Base-by-base conservation (phyloP, 2,329 filamentous ascomycete species). In the Fusarium marasasianum region DNA sequence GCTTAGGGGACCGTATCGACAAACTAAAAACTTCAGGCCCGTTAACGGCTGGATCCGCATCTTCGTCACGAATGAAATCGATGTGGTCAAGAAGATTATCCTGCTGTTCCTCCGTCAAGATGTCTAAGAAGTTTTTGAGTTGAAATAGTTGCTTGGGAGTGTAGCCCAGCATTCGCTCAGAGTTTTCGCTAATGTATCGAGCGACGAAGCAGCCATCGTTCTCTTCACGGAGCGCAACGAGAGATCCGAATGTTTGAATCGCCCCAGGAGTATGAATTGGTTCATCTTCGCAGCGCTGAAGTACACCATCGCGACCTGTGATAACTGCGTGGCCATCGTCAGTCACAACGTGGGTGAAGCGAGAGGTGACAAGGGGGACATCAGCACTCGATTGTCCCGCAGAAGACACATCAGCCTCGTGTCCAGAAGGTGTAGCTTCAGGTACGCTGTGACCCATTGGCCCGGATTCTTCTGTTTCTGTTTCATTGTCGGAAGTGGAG, bases 251-350 rank as follows among this genome's bases (percentile, higher is more conserved):
- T 3, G 89, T 87, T 80, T 98, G 95, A 2, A 95, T 84, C 3
- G 93, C 93, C 40, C 94, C 94, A 2, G 95, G 95, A 3, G 94
- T 92, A 74, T 96, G 94, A 33, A 98, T 97, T 0, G 95, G 94
- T 78, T 98, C 95, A 78, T 98, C 95, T 81, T 98, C 95, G 79
- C 95, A 98, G 59, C 91, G 89, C 79, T 97, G 93, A 50, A 96
- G 83, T 2, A 87, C 89, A 5, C 91, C 92, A 60, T 94, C 91
- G 63, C 92, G 88, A 11, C 94, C 94, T 2, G 94, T 96, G 61
- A 97, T 93, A 37, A 97, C 89, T 33, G 92, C 91, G 82, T 98
- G 94, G 0, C 94, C 94, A 22, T 91, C 92, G 5, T 93, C 90
- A 0, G 93, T 95, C 33, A 92, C 84, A 8, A 93, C 86, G 79